These are phyloP conservation scores for Calonectria fujianensis DNA, from an alignment of 2,329 filamentous ascomycete species.

Conservation along the genomic window DNA sequence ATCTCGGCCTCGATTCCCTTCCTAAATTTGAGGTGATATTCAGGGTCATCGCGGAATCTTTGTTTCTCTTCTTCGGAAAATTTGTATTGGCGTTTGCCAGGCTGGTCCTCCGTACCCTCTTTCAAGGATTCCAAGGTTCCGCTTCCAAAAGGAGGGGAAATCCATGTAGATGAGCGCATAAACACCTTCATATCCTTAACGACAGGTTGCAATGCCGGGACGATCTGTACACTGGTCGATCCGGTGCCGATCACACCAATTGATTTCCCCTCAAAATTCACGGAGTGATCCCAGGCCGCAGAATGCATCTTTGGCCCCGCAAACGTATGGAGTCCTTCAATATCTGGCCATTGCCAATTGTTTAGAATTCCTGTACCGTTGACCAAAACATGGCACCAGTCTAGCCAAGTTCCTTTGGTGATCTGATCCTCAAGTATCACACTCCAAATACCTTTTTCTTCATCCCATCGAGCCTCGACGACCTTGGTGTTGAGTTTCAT, in stretches of 20 bases:
- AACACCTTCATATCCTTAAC: conserved; percentile 55
- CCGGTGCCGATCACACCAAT: conserved; percentile 73
- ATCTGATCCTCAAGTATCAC: conserved; percentile 53
- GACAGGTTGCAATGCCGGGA: conserved; percentile 64
- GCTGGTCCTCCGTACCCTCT: conserved; percentile 55
- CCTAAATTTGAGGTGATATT: conserved; percentile 64
- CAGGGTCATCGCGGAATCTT: conserved; percentile 63
- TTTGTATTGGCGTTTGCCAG: conserved; percentile 63
- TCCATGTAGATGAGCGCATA: conserved; percentile 58
- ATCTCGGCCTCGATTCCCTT: conserved; percentile 65
- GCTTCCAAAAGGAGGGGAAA: conserved; percentile 49
- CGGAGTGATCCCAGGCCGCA: conserved; percentile 66
- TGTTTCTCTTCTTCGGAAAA: conserved; percentile 63
- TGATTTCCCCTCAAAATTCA: conserved; percentile 38
- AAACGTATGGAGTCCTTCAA: conserved; percentile 70
- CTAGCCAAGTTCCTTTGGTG: conserved; percentile 51
- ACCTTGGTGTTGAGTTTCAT: conserved; percentile 66
- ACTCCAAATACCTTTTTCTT: conserved; percentile 62
- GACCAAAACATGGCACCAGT: conserved; percentile 68
- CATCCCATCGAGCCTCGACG: conserved; percentile 65
- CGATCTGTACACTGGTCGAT: conserved; percentile 71
- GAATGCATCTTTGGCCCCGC: conserved; percentile 72
- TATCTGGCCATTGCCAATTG: conserved; percentile 71
- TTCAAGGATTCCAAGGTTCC: conserved; percentile 56
- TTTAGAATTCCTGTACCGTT: conserved; percentile 71